Conservation (phyloP, 2,329 filamentous ascomycete genomes). For the Colletotrichum lini region DNA sequence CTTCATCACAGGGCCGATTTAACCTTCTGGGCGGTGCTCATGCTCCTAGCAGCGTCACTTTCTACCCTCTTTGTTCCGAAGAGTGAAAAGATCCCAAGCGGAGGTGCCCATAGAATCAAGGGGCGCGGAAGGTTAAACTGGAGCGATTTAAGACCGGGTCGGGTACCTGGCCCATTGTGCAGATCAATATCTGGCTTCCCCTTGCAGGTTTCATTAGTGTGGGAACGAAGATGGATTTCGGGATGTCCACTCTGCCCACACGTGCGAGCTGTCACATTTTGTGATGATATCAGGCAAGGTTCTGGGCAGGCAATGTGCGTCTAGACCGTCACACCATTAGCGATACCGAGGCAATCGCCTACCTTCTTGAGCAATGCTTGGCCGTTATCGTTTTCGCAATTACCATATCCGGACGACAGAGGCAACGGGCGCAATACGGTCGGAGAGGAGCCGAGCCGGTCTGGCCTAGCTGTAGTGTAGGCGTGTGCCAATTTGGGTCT, state of each 20-base stretch:
- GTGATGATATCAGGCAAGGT: neutral
- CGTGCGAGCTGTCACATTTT: neutral
- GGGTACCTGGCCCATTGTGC: slow-evolving; percentile 25
- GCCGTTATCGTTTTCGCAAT: neutral
- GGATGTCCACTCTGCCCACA: neutral
- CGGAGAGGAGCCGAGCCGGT: slow-evolving; percentile 1
- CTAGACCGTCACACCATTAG: slow-evolving; percentile 5
- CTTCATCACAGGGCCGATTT: slow-evolving; percentile 34
- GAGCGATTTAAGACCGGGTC: slow-evolving; percentile 1
- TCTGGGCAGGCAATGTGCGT: neutral
- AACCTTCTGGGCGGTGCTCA: slow-evolving; percentile 37
- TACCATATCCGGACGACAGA: neutral
- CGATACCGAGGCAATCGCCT: neutral
- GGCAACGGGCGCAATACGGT: neutral
- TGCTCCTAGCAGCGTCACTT: neutral
- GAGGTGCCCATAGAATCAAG: slow-evolving; percentile 2
- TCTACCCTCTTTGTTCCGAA: no score
- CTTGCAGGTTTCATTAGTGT: slow-evolving; percentile 38
- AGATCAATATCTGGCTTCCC: slow-evolving; percentile 37
- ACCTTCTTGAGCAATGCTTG: slow-evolving; percentile 2
- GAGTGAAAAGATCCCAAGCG: neutral
- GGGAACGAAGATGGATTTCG: slow-evolving; percentile 13
- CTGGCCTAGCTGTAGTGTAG: neutral
- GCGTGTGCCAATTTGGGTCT: neutral
- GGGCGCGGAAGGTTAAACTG: neutral